phyloP scores from a whole-genome alignment of 139 green algal species.

The Pycnococcus provasolii region DNA sequence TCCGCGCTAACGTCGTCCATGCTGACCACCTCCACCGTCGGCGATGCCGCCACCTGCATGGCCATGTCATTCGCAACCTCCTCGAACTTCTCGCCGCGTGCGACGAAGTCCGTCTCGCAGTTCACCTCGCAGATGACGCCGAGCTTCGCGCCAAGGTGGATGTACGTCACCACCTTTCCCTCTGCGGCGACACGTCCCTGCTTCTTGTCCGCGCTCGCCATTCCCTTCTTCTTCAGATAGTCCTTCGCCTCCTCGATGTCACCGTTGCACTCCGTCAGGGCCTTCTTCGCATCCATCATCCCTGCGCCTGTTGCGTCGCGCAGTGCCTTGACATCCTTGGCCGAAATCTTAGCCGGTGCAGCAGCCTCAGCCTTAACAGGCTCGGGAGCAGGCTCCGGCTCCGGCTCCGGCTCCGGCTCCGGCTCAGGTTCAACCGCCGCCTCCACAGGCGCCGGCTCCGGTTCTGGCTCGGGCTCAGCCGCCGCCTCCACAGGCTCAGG shows the following conservation, averaged over 20 bases:
- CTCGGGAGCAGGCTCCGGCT: slow-evolving; percentile 7
- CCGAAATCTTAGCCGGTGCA: slow-evolving; percentile 43
- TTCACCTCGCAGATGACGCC: slow-evolving; percentile 91
- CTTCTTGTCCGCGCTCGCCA: slow-evolving; percentile 93
- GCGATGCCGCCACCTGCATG: slow-evolving; percentile 39
- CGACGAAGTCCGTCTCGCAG: slow-evolving; percentile 93
- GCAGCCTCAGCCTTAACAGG: slow-evolving; percentile 20
- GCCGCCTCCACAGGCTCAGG: slow-evolving; percentile 15
- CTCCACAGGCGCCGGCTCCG: neutral
- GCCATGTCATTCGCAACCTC: slow-evolving; percentile 52
- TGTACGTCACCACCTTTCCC: slow-evolving; percentile 71
- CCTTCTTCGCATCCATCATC: slow-evolving; percentile 99
- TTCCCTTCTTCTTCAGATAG: slow-evolving; percentile 84
- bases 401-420: neutral
- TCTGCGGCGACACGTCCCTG: slow-evolving; percentile 73
- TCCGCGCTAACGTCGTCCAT: slow-evolving; percentile 62
- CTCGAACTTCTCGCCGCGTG: slow-evolving; percentile 74
- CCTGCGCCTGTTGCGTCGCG: slow-evolving; percentile 73
- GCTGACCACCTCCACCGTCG: slow-evolving; percentile 42
- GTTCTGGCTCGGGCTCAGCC: neutral
- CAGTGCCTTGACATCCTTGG: slow-evolving; percentile 70
- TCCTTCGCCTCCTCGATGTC: slow-evolving; percentile 73
- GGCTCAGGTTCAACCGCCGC: neutral
- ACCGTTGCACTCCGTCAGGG: slow-evolving; percentile 57
- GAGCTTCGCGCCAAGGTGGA: slow-evolving; percentile 69